These are phyloP conservation scores for Rhizopogon sp. DNA, from an alignment of 768 basidiomycete species.

Conservation along the genomic window DNA sequence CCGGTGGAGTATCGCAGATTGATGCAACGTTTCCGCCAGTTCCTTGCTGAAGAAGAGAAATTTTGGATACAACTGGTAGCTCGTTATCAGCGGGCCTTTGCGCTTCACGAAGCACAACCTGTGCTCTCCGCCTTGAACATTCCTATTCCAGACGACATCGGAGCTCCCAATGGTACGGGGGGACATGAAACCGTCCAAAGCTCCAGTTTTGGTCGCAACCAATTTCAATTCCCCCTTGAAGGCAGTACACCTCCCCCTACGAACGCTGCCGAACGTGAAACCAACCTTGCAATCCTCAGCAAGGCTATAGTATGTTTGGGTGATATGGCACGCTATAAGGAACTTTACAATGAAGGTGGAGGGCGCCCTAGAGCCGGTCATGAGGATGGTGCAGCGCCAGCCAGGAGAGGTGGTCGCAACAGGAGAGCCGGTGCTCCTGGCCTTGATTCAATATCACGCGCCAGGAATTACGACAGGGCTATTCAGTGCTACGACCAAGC, in stretches of 20 bases:
- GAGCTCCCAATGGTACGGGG: slow-evolving; percentile 17
- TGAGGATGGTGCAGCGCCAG: slow-evolving; percentile 44
- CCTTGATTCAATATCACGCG: slow-evolving; percentile 45
- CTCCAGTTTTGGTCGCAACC: slow-evolving; percentile 44
- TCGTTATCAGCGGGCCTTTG: slow-evolving; percentile 69
- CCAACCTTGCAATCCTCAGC: slow-evolving; percentile 70
- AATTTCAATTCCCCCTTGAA: slow-evolving; percentile 61
- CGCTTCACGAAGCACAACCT: slow-evolving; percentile 57
- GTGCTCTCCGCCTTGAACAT: slow-evolving; percentile 58
- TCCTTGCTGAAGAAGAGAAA: slow-evolving; percentile 84
- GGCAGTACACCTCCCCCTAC: slow-evolving; percentile 35
- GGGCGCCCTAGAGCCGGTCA: slow-evolving; percentile 64
- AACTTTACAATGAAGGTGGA: slow-evolving; percentile 76
- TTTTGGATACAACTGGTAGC: slow-evolving; percentile 84
- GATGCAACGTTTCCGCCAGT: slow-evolving; percentile 83
- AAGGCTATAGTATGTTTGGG: slow-evolving; percentile 91
- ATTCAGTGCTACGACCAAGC: slow-evolving; percentile 85
- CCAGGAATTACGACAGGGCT: slow-evolving; percentile 69
- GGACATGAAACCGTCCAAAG: slow-evolving; percentile 7
- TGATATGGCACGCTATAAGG: slow-evolving; percentile 90
- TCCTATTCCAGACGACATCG: slow-evolving; percentile 33
- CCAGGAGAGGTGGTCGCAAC: slow-evolving; percentile 38
- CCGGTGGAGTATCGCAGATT: slow-evolving; percentile 84
- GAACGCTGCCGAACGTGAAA: slow-evolving; percentile 48
- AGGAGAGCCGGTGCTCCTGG: slow-evolving; percentile 43